Conservation (phyloP, 2,329 filamentous ascomycete species). For the Lomentospora prolificans region DNA sequence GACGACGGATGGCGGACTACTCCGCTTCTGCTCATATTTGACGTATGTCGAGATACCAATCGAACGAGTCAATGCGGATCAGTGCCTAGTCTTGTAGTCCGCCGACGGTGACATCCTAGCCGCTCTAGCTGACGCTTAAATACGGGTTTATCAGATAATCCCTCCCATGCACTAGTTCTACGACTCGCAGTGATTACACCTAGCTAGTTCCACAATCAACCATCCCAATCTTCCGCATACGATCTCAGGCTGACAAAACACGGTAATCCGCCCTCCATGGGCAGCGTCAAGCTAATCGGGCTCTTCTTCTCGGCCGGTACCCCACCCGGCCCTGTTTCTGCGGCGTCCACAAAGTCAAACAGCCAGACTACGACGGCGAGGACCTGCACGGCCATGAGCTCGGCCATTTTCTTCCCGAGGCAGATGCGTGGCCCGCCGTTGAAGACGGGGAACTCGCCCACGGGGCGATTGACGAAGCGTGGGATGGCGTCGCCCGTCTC, state of each 20-base stretch:
- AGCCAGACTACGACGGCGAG: conserved; percentile 36
- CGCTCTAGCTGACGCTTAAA: neutral
- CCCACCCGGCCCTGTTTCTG: conserved; percentile 8
- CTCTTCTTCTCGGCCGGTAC: conserved; percentile 39
- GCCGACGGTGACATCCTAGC: too few species aligned
- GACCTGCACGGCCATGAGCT: conserved; percentile 46
- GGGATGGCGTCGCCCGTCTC: conserved; percentile 20
- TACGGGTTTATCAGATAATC: neutral
- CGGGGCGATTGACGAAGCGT: conserved; percentile 30
- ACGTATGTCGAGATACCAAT: neutral
- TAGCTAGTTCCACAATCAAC: too few species aligned
- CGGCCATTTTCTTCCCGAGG: conserved; percentile 56
- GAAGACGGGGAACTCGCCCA: conserved; percentile 53
- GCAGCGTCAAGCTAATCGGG: conserved; percentile 52
- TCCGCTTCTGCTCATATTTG: neutral
- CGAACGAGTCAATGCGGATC: neutral
- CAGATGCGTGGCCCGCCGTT: conserved; percentile 53
- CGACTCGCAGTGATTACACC: too few species aligned
- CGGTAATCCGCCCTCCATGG: conserved; percentile 52
- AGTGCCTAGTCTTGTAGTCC: too few species aligned
- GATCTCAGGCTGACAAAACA: conserved; percentile 22
- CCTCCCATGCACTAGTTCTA: too few species aligned
- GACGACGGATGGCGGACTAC: neutral
- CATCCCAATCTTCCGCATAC: neutral
- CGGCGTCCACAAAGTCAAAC: conserved; percentile 41